Base-by-base conservation (phyloP, 1,284 basidiomycete genomes). In the Golubevia pallescens region DNA sequence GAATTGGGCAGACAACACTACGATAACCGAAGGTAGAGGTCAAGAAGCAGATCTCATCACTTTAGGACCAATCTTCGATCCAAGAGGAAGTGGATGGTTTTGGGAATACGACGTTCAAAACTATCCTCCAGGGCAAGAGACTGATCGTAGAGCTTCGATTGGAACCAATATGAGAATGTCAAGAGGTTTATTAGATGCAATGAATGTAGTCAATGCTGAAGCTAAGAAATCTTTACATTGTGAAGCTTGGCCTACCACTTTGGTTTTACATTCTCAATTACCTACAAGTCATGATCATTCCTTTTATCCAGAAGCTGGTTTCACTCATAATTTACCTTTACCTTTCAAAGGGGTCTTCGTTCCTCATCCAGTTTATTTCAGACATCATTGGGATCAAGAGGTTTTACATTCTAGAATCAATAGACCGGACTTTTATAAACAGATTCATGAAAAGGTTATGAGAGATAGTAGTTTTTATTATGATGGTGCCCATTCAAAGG, bases 81-180 rank as follows among this genome's bases (percentile, higher is more conserved):
- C 82, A n/a, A 73, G 81, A 52, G 82, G 79, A 32, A 80, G 78
- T 24, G 82, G 82, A 4, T 85, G 82, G 82, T 85, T 73, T 68
- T 85, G 82, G 82, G 81, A 83, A 69, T 81, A 85, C 67, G 82
- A 85, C 51, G 79, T 85, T 62, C 82, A 85, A 67, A 58, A 84
- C 69, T 85, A 85, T 59, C 82, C 78, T 19, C 66, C 69, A 20
- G 81, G 81, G 1, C 71, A 77, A 64, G 66, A 60, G 60, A 85
- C 82, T 24, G 75, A 81, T 60, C 73, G 82, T 2, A 71, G 81
- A 16, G 82, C 82, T 19, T 82, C 81, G 66, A 84, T 85, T 61
- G 82, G 82, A 16, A 85, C 82, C 54, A 85, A 85, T 67, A 85
- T 85, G 82, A 76, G 81, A 54, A 77, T 85, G 77, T 77, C 74